Evolutionary conservation across 495 filamentous ascomycete species (phyloP).

Genomic region (Neurospora sp.): DNA sequence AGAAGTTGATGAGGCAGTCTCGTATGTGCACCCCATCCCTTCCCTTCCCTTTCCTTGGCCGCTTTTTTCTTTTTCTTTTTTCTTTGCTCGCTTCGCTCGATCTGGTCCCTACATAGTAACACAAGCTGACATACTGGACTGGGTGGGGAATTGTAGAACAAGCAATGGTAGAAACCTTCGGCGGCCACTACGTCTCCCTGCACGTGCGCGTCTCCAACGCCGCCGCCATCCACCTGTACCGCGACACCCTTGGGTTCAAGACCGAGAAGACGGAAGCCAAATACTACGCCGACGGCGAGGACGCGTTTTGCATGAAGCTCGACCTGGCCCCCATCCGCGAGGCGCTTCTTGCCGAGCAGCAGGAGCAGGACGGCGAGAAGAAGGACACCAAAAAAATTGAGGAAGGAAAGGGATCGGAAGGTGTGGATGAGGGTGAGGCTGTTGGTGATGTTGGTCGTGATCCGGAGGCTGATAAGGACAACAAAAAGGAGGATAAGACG

Average conservation of each 20-base stretch:
- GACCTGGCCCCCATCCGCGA: conserved; percentile 57
- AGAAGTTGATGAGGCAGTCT: conserved; percentile 92
- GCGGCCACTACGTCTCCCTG: conserved; percentile 83
- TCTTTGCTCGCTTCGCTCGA: not conserved
- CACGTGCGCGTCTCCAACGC: conserved; percentile 91
- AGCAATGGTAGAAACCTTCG: conserved; percentile 92
- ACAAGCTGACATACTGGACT: too few species aligned
- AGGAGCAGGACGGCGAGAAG: conserved; percentile 20
- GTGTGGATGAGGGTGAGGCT: conserved; percentile 34
- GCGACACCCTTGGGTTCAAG: conserved; percentile 85
- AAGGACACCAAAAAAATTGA: conserved; percentile 18
- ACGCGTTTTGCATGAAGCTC: conserved; percentile 88
- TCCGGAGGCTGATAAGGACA: conserved; percentile 16
- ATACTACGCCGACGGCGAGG: conserved; percentile 98
- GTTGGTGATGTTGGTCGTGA: conserved; percentile 36
- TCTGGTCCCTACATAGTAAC: not conserved
- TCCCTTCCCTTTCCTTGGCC: not conserved
- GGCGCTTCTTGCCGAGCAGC: conserved; percentile 30
- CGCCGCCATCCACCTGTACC: conserved; percentile 84
- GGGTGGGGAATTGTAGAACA: too few species aligned
- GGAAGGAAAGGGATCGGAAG: conserved; percentile 6
- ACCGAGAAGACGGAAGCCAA: conserved; percentile 82
- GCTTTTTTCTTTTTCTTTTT: not conserved
- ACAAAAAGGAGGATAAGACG: conserved; percentile 24
- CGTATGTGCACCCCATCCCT: too few species aligned